Conservation (phyloP, 495 filamentous ascomycete species). For the Podospora sp. region DNA sequence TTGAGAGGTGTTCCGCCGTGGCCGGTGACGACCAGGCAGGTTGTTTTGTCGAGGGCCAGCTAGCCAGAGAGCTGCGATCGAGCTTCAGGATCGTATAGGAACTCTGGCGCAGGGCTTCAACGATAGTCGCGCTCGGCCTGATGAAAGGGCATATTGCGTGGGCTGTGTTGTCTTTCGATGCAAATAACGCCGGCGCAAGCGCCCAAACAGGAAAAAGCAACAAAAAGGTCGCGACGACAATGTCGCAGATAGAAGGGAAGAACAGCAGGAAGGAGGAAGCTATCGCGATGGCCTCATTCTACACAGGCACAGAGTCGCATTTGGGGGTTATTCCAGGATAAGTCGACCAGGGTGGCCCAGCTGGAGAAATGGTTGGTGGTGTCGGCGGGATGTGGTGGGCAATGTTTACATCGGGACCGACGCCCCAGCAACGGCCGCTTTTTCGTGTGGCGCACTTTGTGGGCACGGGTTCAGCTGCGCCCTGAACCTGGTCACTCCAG, state of each 20-base stretch:
- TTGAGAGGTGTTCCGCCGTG: slow-evolving; percentile 25
- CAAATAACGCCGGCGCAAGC: slow-evolving; percentile 17
- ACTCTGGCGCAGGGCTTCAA: not conserved
- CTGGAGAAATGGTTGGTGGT: not conserved
- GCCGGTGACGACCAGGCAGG: not conserved
- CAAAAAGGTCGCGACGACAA: slow-evolving; percentile 1
- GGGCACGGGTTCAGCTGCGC: slow-evolving; percentile 14
- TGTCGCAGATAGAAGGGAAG: slow-evolving; percentile 1
- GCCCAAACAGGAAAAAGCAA: slow-evolving; percentile 18
- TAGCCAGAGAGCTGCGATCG: not conserved
- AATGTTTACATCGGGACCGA: slow-evolving; percentile 22
- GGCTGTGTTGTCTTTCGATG: slow-evolving; percentile 15
- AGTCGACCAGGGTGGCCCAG: slow-evolving; percentile 13
- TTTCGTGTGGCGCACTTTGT: not conserved
- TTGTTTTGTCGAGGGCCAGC: not conserved
- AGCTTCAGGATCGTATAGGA: not conserved
- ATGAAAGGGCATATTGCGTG: slow-evolving; percentile 17
- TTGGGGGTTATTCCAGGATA: slow-evolving; percentile 7
- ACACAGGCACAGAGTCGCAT: slow-evolving; percentile 9
- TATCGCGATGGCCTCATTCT: slow-evolving; percentile 18
- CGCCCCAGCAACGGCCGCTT: slow-evolving; percentile 21
- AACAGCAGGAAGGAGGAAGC: slow-evolving; percentile 2
- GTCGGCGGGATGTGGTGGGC: not conserved
- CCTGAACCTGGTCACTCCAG: slow-evolving; percentile 6
- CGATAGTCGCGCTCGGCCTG: not conserved